Evolutionary conservation across 345 rosid species (phyloP), one percentile per base, ranked within the genome.

Genomic region (Pugionium dolabratum): DNA sequence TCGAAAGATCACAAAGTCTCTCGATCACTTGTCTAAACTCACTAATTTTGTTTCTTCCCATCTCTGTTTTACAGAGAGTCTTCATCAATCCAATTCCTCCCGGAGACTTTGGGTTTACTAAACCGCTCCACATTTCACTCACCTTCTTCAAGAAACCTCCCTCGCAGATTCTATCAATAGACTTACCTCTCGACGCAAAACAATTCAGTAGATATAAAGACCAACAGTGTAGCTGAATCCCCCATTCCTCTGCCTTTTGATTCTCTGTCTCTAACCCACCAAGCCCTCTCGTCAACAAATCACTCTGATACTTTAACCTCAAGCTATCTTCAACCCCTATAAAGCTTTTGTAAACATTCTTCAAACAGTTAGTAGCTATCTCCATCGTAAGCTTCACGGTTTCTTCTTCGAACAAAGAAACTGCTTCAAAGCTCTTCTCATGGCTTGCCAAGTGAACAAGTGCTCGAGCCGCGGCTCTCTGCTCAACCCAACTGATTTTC

Each of bases 401-500:
- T 48, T 85, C 90, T 4, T 52, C 85, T 67, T 82, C 88, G 35
- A 81, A 75, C 25, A 67, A 72, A 9, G 82, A 81, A 55, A 87
- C 54, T 0, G 67, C 84, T 75, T 80, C 78, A 46, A 91, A 85
- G 8, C 84, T 78, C 72, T 26, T 74, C 5, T 75, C 82, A 61
- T 89, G 84, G 73, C 87, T 81, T 2, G 87, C 92, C 32, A 91
- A 48, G 33, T 89, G 92, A 36, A 90, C 86, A 11, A 89, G 77
- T 30, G 90, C 89, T 34, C 92, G 76, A 47, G 87, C 89, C 5
- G 95, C 95, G 2, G 86, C 96, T 71, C 95, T 18, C 60, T 89
- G 96, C 81, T 91, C 96, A 52, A 87, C 92, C 96, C 96, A 91
- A 57, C 87, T 84, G 64, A 89, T 76, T 42, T 76, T 84, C 3